Base-by-base conservation (phyloP, 768 basidiomycete genomes). In the Kwoniella botswanensis region DNA sequence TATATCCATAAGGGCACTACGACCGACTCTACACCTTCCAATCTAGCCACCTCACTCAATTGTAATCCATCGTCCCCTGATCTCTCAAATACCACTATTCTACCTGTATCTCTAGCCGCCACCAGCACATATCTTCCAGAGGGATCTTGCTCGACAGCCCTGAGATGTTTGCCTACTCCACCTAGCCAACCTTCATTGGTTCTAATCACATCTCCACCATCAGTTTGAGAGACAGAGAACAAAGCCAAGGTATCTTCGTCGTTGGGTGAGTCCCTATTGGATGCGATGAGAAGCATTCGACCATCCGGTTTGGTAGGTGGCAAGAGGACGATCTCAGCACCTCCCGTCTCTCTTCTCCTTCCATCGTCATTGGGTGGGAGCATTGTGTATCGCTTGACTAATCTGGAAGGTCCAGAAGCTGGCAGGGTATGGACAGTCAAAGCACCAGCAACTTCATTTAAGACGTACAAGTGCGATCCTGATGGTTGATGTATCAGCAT, bases 191-290 rank as follows among this genome's bases (percentile, higher is more conserved):
- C 43, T 21, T 68, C 53, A 24, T 67, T n/a, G 7, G 64, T 62
- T 22, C 70, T 35, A 21, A 57, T 43, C n/a, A 75, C 71, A 5
- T 71, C 41, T 10, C 18, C 54, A 0, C 74, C 74, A 46, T 74
- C 67, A 13, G 29, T 64, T 13, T 58, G 22, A 15, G 70, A 67
- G 11, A 75, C 73, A 5, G 64, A 52, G 57, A 75, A 75, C 29
- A 75, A 42, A 12, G 72, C 74, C 17, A 78, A 44, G 2, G 76
- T 71, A 53, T 78, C 76, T 29, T 67, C 72, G 22, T 71, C 61
- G 5, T 63, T 43, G 4, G 74, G 72, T n/a, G 76, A 74, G 24
- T 75, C 74, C 17, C 76, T 46, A 60, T 78, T 78, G 6, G 76
- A 71, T 7, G 57, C 53, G n/a, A 78, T 67, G 29, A 78, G 63